phyloP scores from a whole-genome alignment of 2,329 filamentous ascomycete genomes.

The Fragosphaeria purpurea region DNA sequence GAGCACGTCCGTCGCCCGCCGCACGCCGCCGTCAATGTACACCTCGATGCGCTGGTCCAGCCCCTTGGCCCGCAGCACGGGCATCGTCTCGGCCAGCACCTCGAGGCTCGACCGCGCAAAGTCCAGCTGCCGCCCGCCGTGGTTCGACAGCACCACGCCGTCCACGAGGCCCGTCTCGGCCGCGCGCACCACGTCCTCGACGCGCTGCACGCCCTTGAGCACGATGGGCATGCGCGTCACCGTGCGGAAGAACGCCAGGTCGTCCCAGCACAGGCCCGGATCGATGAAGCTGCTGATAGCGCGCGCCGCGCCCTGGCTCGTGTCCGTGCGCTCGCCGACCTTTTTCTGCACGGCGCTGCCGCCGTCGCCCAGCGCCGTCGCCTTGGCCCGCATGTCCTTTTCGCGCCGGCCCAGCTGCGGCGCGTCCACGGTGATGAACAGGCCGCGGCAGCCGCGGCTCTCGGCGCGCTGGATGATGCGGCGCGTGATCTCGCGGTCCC shows the following conservation, averaged over 20 bases:
- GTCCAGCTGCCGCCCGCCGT: slow-evolving; percentile 89
- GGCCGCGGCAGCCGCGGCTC: slow-evolving; percentile 78
- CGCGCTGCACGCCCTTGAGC: slow-evolving; percentile 90
- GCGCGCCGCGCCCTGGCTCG: slow-evolving; percentile 81
- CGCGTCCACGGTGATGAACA: slow-evolving; percentile 98
- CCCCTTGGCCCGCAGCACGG: slow-evolving; percentile 63
- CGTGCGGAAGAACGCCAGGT: slow-evolving; percentile 83
- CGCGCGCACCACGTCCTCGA: slow-evolving; percentile 89
- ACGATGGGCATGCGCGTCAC: slow-evolving; percentile 94
- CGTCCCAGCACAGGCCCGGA: slow-evolving; percentile 83
- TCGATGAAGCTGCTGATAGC: slow-evolving; percentile 97
- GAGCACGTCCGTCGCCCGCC: slow-evolving; percentile 85
- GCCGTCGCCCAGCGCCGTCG: slow-evolving; percentile 50
- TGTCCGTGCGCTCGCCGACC: slow-evolving; percentile 64
- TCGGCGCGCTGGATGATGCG: slow-evolving; percentile 89
- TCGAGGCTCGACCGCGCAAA: slow-evolving; percentile 84
- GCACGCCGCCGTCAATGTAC: slow-evolving; percentile 82
- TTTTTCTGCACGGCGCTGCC: slow-evolving; percentile 80
- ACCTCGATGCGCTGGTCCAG: slow-evolving; percentile 73
- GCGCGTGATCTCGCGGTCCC: slow-evolving; percentile 82
- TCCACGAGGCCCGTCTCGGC: slow-evolving; percentile 64
- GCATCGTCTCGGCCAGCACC: slow-evolving; percentile 87
- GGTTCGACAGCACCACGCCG: slow-evolving; percentile 89
- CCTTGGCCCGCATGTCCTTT: slow-evolving; percentile 96
- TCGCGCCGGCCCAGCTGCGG: slow-evolving; percentile 90